Conservation (phyloP, 2,329 filamentous ascomycete genomes). For the Fusarium sp. region DNA sequence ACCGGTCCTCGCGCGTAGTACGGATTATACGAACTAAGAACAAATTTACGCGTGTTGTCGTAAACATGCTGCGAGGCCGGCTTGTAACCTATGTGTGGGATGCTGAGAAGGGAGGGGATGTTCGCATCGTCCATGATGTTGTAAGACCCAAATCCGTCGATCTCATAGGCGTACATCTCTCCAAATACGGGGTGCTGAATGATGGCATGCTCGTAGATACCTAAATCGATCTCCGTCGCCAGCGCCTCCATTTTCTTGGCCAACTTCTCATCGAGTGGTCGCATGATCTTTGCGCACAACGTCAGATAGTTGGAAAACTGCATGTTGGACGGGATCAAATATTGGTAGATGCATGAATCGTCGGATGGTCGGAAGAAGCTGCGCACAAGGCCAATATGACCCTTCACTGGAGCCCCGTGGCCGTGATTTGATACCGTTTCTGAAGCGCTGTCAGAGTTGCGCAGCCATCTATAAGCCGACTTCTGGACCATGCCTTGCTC, state of each 20-base stretch:
- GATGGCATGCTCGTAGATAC: constrained; percentile 77
- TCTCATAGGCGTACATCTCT: constrained; percentile 76
- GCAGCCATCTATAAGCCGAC: constrained; percentile 80
- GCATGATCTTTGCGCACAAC: constrained; percentile 62
- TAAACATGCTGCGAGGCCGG: constrained; percentile 73
- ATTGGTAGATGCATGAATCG: constrained; percentile 86
- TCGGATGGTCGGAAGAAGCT: constrained; percentile 93
- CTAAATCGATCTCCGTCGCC: constrained; percentile 69
- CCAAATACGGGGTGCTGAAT: constrained; percentile 72
- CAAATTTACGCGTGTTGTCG: constrained; percentile 81
- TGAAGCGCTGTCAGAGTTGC: constrained; percentile 78
- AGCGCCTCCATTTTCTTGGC: constrained; percentile 70
- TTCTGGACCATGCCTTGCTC: constrained; percentile 67
- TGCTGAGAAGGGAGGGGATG: constrained; percentile 71
- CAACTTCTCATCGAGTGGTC: constrained; percentile 62
- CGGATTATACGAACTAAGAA: constrained; percentile 78
- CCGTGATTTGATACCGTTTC: constrained; percentile 85
- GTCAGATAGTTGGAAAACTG: constrained; percentile 77
- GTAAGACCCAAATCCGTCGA: constrained; percentile 74
- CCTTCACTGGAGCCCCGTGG: constrained; percentile 82
- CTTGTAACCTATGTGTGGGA: constrained; percentile 69
- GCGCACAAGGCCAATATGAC: constrained; percentile 83
- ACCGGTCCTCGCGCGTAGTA: constrained; percentile 73
- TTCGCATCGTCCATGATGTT: constrained; percentile 76
- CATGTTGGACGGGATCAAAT: constrained; percentile 91